A percentile compares a stretch with the other conserved stretches of the same genome.
Evolutionary conservation across 805 yeast genomes (phyloP).

Genomic region (Candida nemodendra): DNA sequence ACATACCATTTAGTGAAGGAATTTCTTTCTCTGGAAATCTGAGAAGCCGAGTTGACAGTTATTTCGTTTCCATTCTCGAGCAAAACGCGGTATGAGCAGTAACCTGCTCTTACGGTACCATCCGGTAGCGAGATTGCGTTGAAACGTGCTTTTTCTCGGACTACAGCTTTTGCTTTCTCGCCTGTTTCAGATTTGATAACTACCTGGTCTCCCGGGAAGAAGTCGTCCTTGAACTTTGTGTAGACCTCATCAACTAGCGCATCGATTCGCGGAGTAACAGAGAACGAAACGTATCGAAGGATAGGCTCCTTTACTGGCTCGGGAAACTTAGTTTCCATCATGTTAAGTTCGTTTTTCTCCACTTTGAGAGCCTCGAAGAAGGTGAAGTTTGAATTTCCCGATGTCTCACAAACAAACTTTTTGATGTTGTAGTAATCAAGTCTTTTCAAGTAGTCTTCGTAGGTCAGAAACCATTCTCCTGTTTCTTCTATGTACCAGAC

Average conservation of each 20-base stretch:
- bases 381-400: conserved; percentile 89
- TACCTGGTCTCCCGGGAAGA: conserved; percentile 88
- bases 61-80: conserved; percentile 52
- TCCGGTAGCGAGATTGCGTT: conserved; percentile 43
- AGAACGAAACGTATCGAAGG: conserved; percentile 79
- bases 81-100: conserved; percentile 69
- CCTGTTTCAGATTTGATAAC: conserved; percentile 49
- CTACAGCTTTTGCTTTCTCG: conserved; percentile 52
- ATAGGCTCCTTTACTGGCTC: conserved; percentile 91
- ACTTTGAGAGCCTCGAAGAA: conserved; percentile 84
- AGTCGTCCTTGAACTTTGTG: conserved; percentile 71
- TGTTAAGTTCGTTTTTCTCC: conserved; percentile 61
- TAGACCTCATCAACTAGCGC: conserved; percentile 86
- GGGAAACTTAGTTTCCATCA: conserved; percentile 81
- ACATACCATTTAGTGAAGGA: conserved; percentile 87
- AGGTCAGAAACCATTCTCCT: conserved; percentile 79
- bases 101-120: conserved; percentile 40
- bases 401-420: conserved; percentile 92
- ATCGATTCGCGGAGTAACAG: conserved; percentile 78
- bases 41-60: conserved; percentile 63
- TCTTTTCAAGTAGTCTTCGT: conserved; percentile 71
- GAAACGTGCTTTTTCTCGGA: conserved; percentile 84
- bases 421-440: conserved; percentile 70
- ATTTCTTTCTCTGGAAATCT: conserved; percentile 79
- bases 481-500: conserved; percentile 86